Conservation (phyloP, 495 filamentous ascomycete genomes). For the Diplogelasinospora grovesii region DNA sequence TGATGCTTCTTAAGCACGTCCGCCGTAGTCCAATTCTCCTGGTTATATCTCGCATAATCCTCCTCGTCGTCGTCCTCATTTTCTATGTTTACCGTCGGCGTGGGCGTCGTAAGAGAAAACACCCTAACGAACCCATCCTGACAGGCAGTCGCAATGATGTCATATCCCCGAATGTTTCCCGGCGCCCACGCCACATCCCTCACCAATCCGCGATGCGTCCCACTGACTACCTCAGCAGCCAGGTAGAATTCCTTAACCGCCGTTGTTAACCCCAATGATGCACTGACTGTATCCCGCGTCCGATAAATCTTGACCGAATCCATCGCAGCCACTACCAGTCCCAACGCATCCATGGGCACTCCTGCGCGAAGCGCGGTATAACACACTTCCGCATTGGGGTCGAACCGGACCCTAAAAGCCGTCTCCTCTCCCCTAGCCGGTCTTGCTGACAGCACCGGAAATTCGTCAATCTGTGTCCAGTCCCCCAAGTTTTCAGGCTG, state of each 20-base stretch:
- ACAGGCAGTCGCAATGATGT: constrained; percentile 85
- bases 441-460: constrained; percentile 46
- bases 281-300: constrained; percentile 53
- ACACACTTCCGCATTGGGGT: constrained; percentile 73
- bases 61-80: constrained; percentile 18
- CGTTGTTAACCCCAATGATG: constrained; percentile 42
- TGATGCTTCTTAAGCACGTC: constrained; percentile 23
- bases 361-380: constrained; percentile 70
- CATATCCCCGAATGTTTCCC: constrained; percentile 76
- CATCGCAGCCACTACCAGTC: constrained; percentile 78
- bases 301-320: constrained; percentile 73
- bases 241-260: constrained; percentile 63
- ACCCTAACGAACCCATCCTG: constrained; percentile 86
- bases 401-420: constrained; percentile 76
- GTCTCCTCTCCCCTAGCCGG: constrained; percentile 72
- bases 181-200: constrained; percentile 90
- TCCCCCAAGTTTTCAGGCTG: constrained; percentile 74
- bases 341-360: constrained; percentile 64
- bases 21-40: too few species aligned
- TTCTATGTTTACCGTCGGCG: constrained; percentile 2
- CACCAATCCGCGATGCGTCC: constrained; percentile 63
- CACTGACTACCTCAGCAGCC: constrained; percentile 60
- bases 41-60: too few species aligned
- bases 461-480: constrained; percentile 67
- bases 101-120: constrained; percentile 66